Conservation (phyloP, 768 basidiomycete species). For the Trametes meyenii region DNA sequence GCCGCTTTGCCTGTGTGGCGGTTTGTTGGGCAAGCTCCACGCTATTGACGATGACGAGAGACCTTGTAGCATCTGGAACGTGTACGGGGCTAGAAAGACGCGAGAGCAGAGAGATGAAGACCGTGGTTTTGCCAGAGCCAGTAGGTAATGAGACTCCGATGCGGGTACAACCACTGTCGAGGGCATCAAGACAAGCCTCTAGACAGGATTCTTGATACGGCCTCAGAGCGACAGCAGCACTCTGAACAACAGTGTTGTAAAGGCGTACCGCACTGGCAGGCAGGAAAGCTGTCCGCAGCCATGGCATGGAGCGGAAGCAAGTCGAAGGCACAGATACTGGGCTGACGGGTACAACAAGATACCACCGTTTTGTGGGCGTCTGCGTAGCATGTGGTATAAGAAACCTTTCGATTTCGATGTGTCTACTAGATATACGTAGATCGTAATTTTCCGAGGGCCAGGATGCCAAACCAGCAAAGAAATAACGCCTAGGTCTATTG, state of each 20-base stretch:
- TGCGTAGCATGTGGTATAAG: constrained; percentile 8
- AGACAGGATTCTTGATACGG: constrained; percentile 89
- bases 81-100: constrained; percentile 52
- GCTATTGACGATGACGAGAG: constrained; percentile 87
- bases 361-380: not conserved
- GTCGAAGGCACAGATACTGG: no score
- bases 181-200: constrained; percentile 71
- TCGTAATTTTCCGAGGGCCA: constrained; percentile 23
- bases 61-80: constrained; percentile 50
- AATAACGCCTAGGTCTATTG: constrained; percentile 39
- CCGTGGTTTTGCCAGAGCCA: constrained; percentile 87
- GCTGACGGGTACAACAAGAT: no score
- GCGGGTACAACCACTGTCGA: constrained; percentile 66
- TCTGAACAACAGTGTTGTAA: not conserved
- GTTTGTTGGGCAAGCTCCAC: constrained; percentile 90
- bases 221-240: constrained; percentile 46
- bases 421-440: constrained; percentile 27
- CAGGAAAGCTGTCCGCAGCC: not conserved
- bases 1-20: constrained; percentile 63
- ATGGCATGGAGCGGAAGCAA: constrained; percentile 23
- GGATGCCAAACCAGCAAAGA: constrained; percentile 27
- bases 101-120: constrained; percentile 83
- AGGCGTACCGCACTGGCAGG: not conserved
- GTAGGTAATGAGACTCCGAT: constrained; percentile 87
- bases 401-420: constrained; percentile 19